Conservation (phyloP, 192 early-diverging fungal genomes). For the Geranomyces michiganensis region DNA sequence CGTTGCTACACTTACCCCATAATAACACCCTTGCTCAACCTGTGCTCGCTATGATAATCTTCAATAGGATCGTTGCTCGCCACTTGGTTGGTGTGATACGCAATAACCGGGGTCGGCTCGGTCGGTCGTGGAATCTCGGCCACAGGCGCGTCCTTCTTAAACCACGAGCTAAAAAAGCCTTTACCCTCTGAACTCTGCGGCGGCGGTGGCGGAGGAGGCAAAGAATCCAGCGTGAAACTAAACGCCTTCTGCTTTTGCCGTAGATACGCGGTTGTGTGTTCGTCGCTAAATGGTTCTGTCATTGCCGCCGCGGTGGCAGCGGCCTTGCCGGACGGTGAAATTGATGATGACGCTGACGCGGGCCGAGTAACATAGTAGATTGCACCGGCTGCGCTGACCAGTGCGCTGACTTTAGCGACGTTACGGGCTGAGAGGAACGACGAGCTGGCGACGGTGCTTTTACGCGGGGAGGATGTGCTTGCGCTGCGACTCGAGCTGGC, state of each 20-base stretch:
- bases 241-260: background rate
- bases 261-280: conserved; percentile 10
- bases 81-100: conserved; percentile 40
- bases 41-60: conserved; percentile 44
- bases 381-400: background rate
- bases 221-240: background rate
- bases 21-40: conserved; percentile 31
- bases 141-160: background rate
- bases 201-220: background rate
- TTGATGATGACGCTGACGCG: background rate
- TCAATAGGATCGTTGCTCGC: conserved; percentile 48
- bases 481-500: too few species aligned
- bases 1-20: conserved; percentile 29
- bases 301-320: background rate
- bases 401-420: background rate
- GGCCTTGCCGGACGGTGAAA: background rate
- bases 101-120: conserved; percentile 27
- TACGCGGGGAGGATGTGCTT: too few species aligned
- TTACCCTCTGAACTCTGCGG: background rate
- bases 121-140: background rate
- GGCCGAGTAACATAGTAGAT: conserved; percentile 23
- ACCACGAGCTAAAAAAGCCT: background rate
- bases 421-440: background rate
- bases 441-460: background rate
- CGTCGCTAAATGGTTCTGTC: background rate